Conservation (phyloP, 164 flowering plant genomes). For the Vitis rotundifolia region DNA sequence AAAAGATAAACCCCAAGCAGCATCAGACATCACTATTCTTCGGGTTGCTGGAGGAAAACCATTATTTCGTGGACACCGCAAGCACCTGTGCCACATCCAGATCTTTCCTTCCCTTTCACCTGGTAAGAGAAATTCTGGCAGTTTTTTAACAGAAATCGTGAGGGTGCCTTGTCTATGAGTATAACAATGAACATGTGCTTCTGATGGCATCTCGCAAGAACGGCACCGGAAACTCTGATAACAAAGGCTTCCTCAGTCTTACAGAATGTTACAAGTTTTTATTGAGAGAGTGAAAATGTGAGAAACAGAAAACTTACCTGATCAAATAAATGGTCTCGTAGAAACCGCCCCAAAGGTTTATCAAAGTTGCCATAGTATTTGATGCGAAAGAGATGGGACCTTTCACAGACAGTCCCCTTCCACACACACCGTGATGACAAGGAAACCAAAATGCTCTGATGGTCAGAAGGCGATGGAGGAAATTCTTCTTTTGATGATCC, state of each 20-base stretch:
- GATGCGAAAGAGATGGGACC: constrained; percentile 88
- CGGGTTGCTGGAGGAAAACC: constrained; percentile 95
- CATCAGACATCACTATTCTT: constrained; percentile 96
- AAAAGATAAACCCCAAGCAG: constrained; percentile 99
- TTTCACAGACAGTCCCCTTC: constrained; percentile 97
- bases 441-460: constrained; percentile 95
- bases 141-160: constrained; percentile 89
- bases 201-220: constrained; percentile 93
- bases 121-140: constrained; percentile 66
- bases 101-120: constrained; percentile 95
- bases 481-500: constrained; percentile 69
- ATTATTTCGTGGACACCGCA: constrained; percentile 72
- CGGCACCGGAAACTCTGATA: constrained; percentile 69
- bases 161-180: constrained; percentile 96
- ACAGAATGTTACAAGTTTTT: background rate
- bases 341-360: constrained; percentile 89
- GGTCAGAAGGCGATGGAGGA: constrained; percentile 88
- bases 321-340: constrained; percentile 89
- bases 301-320: constrained; percentile 45
- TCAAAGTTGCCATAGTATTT: constrained; percentile 96
- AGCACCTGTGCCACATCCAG: constrained; percentile 99
- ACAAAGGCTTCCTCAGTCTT: constrained; percentile 13
- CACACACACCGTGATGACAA: constrained; percentile 90
- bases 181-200: constrained; percentile 98
- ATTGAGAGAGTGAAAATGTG: background rate